Conservation (phyloP, 805 yeast genomes). For the Ogataea philodendri region DNA sequence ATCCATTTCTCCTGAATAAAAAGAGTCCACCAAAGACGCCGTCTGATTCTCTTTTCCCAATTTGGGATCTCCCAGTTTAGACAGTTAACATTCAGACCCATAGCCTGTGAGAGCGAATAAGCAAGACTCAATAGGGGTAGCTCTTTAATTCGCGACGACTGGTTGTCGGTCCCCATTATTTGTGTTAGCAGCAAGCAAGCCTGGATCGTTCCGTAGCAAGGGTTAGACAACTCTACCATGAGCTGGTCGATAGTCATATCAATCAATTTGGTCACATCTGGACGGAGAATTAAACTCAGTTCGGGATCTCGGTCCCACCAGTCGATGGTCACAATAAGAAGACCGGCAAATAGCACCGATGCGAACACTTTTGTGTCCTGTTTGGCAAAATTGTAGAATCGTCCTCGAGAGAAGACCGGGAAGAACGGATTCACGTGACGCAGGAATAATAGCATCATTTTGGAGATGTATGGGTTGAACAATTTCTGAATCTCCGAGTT, state of each 20-base stretch:
- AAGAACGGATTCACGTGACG: constrained; percentile 18
- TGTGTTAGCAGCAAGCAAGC: constrained; percentile 18
- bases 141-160: no score
- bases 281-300: constrained; percentile 14
- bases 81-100: constrained; percentile 19
- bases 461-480: constrained; percentile 12
- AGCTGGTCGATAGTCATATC: constrained; percentile 7
- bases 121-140: constrained; percentile 14
- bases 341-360: constrained; percentile 14
- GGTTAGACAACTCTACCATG: constrained; percentile 12
- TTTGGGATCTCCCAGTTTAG: constrained; percentile 11
- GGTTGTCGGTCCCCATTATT: constrained; percentile 12
- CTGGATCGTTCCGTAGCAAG: constrained; percentile 20
- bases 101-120: constrained; percentile 15
- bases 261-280: constrained; percentile 6
- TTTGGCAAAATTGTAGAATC: constrained; percentile 17
- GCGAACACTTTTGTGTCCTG: constrained; percentile 17
- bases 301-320: constrained; percentile 19
- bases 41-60: constrained; percentile 20
- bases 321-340: constrained; percentile 14
- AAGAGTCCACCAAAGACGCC: constrained; percentile 20
- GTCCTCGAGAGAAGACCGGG: constrained; percentile 19
- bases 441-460: constrained; percentile 15
- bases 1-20: constrained; percentile 22
- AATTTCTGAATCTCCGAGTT: constrained; percentile 6